Evolutionary conservation across 805 yeast genomes (phyloP).

Genomic region (Yarrowia alimentaria): DNA sequence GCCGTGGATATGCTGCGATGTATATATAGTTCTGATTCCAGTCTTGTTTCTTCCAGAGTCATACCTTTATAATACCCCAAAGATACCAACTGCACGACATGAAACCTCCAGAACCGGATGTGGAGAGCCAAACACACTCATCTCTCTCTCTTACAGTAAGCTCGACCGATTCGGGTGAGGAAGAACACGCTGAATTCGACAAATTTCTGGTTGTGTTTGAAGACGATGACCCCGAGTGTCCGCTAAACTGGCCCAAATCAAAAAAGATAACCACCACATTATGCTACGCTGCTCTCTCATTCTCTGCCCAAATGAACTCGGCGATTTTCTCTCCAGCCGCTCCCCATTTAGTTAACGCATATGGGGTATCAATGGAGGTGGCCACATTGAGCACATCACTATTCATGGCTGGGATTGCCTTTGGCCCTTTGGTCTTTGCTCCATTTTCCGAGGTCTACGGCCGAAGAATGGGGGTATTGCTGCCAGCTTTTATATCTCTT

Average conservation of each 20-base stretch:
- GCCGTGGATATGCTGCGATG: too few relatives aligned
- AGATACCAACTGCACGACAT: too few relatives aligned
- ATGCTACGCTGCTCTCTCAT: constrained; percentile 54
- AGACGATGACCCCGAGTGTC: constrained; percentile 39
- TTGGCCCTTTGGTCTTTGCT: constrained; percentile 61
- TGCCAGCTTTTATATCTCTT: constrained; percentile 48
- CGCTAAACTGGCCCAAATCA: constrained; percentile 42
- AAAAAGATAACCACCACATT: constrained; percentile 59
- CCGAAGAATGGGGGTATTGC: constrained; percentile 51
- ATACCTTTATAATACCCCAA: too few relatives aligned
- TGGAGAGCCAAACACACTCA: too few relatives aligned
- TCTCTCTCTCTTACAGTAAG: too few relatives aligned
- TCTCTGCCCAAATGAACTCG: constrained; percentile 65
- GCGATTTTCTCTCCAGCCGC: constrained; percentile 67
- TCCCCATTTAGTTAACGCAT: constrained; percentile 48
- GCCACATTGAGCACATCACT: constrained; percentile 56
- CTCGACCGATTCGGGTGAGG: too few relatives aligned
- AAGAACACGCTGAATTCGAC: constrained; percentile 11
- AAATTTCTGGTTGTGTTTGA: constrained; percentile 40
- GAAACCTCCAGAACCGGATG: too few relatives aligned
- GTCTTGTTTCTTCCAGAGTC: too few relatives aligned
- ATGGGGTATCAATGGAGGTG: constrained; percentile 57
- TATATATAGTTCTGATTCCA: too few relatives aligned
- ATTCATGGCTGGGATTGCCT: constrained; percentile 61
- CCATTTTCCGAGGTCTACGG: constrained; percentile 62